phyloP scores from a whole-genome alignment of 2,329 filamentous ascomycete species.

The Aspergillus cejpii region DNA sequence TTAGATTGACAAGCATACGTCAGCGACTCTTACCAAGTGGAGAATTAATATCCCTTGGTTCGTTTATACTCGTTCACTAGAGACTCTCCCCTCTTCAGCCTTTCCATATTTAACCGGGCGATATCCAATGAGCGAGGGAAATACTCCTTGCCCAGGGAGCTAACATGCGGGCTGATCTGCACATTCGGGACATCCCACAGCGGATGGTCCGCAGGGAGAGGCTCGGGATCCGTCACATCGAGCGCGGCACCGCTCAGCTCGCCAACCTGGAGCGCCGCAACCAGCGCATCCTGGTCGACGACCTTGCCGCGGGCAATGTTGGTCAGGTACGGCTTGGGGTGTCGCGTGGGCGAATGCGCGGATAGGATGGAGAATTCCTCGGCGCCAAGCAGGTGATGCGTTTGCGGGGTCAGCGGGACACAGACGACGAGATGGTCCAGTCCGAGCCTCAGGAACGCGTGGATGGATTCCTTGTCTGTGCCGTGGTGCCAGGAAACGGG shows the following conservation, averaged over 20 bases:
- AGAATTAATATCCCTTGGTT: constrained; percentile 52
- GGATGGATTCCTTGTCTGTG: constrained; percentile 46
- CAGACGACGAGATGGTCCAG: constrained; percentile 53
- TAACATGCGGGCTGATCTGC: constrained; percentile 62
- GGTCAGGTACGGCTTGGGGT: constrained; percentile 53
- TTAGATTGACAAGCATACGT: too few relatives aligned
- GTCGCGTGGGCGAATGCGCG: constrained; percentile 16
- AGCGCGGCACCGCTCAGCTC: constrained; percentile 61
- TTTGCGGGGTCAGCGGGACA: constrained; percentile 52
- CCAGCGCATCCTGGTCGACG: constrained; percentile 56
- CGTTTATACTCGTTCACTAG: constrained; percentile 58
- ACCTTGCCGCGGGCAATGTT: constrained; percentile 66
- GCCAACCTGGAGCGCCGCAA: constrained; percentile 52
- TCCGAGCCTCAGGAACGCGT: constrained; percentile 49
- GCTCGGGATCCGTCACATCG: constrained; percentile 75
- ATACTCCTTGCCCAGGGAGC: constrained; percentile 50
- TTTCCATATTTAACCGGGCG: constrained; percentile 51
- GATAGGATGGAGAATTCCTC: constrained; percentile 53
- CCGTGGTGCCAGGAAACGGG: constrained; percentile 54
- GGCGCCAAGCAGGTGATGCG: constrained; percentile 49
- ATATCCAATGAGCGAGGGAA: constrained; percentile 52
- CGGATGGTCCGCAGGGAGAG: constrained; percentile 59
- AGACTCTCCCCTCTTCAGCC: constrained; percentile 47
- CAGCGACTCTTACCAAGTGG: background rate
- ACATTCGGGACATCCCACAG: constrained; percentile 66